Conservation (phyloP, 345 rosid species). For the Lepidium aucheri region DNA sequence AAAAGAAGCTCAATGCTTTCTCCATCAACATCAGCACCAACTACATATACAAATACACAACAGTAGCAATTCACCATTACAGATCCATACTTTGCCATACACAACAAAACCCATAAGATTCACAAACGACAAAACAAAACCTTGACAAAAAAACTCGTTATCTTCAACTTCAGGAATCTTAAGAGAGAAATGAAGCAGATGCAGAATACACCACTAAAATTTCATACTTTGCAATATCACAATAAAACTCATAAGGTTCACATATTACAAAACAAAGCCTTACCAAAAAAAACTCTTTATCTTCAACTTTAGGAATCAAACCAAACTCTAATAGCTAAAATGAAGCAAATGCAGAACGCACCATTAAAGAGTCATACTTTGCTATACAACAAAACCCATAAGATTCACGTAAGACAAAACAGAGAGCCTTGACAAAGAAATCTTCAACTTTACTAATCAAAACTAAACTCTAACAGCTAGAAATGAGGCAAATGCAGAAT, state of each 20-base stretch:
- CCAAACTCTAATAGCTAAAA: too few relatives aligned
- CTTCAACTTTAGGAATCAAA: not conserved
- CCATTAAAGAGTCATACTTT: too few relatives aligned
- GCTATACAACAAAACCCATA: too few relatives aligned
- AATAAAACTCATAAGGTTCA: too few relatives aligned
- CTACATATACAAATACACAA: conserved; percentile 23
- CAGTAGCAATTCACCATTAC: not conserved
- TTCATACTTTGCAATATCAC: too few relatives aligned
- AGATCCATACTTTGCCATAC: not conserved
- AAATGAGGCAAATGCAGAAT: not conserved
- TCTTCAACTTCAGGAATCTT: not conserved
- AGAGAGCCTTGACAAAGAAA: not conserved
- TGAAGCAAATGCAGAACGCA: too few relatives aligned
- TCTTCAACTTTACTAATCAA: not conserved
- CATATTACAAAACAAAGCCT: not conserved
- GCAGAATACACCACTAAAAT: too few relatives aligned
- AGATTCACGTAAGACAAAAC: not conserved
- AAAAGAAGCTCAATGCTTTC: conserved; percentile 51
- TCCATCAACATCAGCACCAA: conserved; percentile 64
- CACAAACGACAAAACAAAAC: not conserved
- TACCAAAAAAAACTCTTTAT: too few relatives aligned
- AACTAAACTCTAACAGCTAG: not conserved
- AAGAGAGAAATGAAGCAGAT: too few relatives aligned
- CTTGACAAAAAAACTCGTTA: not conserved
- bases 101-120: not conserved